These are phyloP conservation scores for Helminthosporium solani DNA, from an alignment of 2,329 filamentous ascomycete genomes.

Conservation along the genomic window DNA sequence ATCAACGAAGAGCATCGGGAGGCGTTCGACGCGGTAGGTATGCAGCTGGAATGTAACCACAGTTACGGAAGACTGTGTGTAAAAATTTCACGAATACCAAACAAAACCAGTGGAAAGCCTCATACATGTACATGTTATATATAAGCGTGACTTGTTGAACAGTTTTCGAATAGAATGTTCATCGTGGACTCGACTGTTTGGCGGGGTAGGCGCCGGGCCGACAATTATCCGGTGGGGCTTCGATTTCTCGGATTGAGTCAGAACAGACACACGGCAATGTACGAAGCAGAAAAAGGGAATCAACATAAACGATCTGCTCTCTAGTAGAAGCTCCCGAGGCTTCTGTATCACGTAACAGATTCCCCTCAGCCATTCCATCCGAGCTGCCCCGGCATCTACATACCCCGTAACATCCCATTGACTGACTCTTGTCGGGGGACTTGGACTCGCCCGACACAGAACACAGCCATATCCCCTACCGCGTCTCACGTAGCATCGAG, in stretches of 20 bases:
- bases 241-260: conserved; percentile 7
- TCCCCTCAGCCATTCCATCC: too few species aligned
- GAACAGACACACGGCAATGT: background rate
- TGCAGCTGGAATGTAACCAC: conserved; percentile 20
- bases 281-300: too few species aligned
- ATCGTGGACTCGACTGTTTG: background rate
- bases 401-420: too few species aligned
- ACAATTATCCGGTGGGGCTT: background rate
- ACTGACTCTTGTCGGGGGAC: background rate
- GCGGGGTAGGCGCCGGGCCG: background rate
- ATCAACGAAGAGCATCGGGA: conserved; percentile 29
- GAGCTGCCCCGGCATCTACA: too few species aligned
- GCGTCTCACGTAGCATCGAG: conserved; percentile 27
- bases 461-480: conserved; percentile 14
- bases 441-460: too few species aligned
- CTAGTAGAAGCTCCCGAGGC: too few species aligned
- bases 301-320: too few species aligned
- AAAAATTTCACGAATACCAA: conserved; percentile 4
- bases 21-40: conserved; percentile 27
- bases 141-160: background rate
- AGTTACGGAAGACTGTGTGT: conserved; percentile 6
- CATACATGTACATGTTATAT: too few species aligned
- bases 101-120: too few species aligned
- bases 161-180: background rate
- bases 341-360: too few species aligned